phyloP scores from a whole-genome alignment of 768 basidiomycete genomes.

The Lactarius quietus region DNA sequence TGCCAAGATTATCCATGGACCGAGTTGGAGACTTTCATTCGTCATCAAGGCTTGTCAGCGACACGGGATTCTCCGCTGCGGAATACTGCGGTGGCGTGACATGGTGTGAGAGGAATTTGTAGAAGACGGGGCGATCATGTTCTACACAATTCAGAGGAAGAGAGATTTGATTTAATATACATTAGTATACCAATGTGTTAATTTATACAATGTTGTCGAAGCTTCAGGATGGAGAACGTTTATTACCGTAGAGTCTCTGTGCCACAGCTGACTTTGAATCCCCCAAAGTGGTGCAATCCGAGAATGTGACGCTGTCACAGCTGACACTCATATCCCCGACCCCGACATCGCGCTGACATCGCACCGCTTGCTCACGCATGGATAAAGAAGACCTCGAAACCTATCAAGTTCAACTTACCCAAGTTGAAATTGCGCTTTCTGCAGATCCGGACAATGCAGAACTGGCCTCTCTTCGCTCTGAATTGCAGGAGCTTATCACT shows the following conservation, averaged over 20 bases:
- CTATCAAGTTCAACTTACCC: slow-evolving; percentile 86
- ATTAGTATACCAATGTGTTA: not conserved
- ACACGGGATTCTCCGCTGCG: not conserved
- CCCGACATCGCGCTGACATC: slow-evolving; percentile 4
- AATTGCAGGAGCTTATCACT: slow-evolving; percentile 79
- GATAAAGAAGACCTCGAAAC: slow-evolving; percentile 80
- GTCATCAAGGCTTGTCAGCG: no score
- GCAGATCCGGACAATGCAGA: slow-evolving; percentile 72
- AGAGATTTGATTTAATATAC: not conserved
- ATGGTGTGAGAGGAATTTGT: no score
- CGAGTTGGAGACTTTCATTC: no score
- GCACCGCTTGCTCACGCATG: slow-evolving; percentile 31
- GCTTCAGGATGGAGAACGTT: no score
- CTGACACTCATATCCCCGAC: not conserved
- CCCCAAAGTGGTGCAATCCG: not conserved
- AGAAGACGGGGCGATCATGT: not conserved
- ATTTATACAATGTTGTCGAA: no score
- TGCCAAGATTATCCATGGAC: no score
- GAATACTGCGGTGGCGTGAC: not conserved
- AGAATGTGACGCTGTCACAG: not conserved
- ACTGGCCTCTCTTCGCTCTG: slow-evolving; percentile 66
- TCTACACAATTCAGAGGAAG: not conserved
- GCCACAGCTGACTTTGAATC: slow-evolving; percentile 24
- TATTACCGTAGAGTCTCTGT: no score
- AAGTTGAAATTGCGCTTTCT: slow-evolving; percentile 77